These are phyloP conservation scores for Otatea glauca DNA, from an alignment of 176 grass and related monocot species.

Conservation along the genomic window DNA sequence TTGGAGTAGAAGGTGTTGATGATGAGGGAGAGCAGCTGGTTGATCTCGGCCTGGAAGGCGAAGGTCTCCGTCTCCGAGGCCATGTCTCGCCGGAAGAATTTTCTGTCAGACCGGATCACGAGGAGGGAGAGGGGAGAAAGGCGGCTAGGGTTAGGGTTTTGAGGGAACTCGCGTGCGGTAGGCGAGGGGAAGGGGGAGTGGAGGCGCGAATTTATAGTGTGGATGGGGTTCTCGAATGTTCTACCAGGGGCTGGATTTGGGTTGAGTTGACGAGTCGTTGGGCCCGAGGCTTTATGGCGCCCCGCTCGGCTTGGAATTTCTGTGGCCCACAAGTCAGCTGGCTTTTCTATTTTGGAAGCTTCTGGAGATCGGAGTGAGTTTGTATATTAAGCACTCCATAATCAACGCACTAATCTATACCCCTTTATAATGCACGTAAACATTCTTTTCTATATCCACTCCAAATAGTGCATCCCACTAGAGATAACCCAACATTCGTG, in stretches of 20 bases:
- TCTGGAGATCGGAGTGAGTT: neutral
- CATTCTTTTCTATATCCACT: no score
- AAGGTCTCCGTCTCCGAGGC: constrained; percentile 90
- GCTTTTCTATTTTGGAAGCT: constrained; percentile 5
- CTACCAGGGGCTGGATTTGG: constrained; percentile 36
- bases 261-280: constrained; percentile 14
- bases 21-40: constrained; percentile 89
- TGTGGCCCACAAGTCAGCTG: neutral
- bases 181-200: neutral
- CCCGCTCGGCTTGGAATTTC: neutral
- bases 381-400: no score
- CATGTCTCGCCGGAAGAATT: constrained; percentile 43
- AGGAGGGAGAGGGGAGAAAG: neutral
- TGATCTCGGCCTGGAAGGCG: constrained; percentile 98
- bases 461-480: no score
- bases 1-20: constrained; percentile 99
- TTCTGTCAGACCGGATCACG: neutral
- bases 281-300: neutral
- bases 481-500: no score
- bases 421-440: no score
- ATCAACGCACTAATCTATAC: no score
- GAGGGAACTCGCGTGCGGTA: neutral
- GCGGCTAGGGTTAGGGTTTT: constrained; percentile 48
- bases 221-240: constrained; percentile 69
- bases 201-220: constrained; percentile 31